phyloP scores from a whole-genome alignment of 176 grass and related monocot species.

The Musa itinerans region DNA sequence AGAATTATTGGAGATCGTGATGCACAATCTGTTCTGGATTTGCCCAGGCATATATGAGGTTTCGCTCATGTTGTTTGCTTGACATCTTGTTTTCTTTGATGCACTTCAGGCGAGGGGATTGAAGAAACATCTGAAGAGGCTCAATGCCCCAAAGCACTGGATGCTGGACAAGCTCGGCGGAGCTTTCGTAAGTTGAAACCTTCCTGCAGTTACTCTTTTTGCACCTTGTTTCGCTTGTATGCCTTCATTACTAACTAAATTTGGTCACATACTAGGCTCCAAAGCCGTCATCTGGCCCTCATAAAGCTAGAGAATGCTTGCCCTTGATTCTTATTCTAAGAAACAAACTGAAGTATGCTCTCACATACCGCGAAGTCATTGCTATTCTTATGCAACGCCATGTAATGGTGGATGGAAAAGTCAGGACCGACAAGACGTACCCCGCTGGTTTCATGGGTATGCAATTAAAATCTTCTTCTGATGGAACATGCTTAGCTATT shows the following conservation, averaged over 20 bases:
- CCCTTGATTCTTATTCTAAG: background rate
- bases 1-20: too few species aligned
- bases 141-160: background rate
- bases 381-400: background rate
- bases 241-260: background rate
- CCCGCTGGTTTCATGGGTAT: background rate
- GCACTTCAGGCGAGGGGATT: background rate
- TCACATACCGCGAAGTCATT: background rate
- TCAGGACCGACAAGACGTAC: background rate
- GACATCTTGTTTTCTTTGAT: background rate
- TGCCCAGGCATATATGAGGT: background rate
- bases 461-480: too few species aligned
- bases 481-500: too few species aligned
- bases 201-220: background rate
- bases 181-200: background rate
- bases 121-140: constrained; percentile 1
- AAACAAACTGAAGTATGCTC: background rate
- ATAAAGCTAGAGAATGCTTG: background rate
- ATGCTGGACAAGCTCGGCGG: background rate
- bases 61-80: background rate
- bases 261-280: background rate
- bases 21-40: too few species aligned
- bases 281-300: background rate
- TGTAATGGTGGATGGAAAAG: background rate
- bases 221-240: background rate